Evolutionary conservation across 257 asterid genomes (phyloP), one percentile per base, ranked within the genome.

Genomic region (Striga asiatica): DNA sequence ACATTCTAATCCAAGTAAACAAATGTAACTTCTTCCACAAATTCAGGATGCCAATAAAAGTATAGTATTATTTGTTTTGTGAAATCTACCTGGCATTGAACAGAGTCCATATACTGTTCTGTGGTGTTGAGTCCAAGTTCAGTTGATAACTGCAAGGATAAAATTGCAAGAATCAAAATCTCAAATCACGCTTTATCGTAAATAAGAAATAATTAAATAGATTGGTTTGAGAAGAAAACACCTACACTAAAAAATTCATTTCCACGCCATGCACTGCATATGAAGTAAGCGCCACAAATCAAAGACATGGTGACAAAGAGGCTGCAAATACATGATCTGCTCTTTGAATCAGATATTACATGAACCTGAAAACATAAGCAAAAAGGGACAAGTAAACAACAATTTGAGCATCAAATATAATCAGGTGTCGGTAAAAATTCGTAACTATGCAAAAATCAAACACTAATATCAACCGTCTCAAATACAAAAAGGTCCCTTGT

Each of bases 301-400:
- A 82, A 60, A 34, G 76, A 68, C 59, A 72, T 62, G 1, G 70
- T 25, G 1, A 81, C 8, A 34, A 78, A 58, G 62, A 85, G 65
- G 64, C 61, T 69, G 76, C 71, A 76, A n/a, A 75, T 31, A 27
- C 66, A 70, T 58, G 84, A 68, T 61, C 84, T 78, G 38, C 70
- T 54, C 43, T 69, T 85, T 47, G 74, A 50, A 63, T 85, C 87
- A 5, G 71, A 14, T 27, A 72, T 35, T 17, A 18, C 5, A 63
- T 47, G 65, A 61, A 64, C 80, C 97, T 88, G 88, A 64, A 65
- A n/a, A n/a, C n/a, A n/a, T n/a, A n/a, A n/a, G n/a, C n/a, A n/a
- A n/a, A n/a, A n/a, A n/a, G n/a, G n/a, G 54, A 50, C 20, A 29
- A 42, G 20, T 42, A 58, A 54, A 60, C 5, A 32, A 50, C 2